phyloP scores from a whole-genome alignment of 441 rosid species.

The Viola pubescens region DNA sequence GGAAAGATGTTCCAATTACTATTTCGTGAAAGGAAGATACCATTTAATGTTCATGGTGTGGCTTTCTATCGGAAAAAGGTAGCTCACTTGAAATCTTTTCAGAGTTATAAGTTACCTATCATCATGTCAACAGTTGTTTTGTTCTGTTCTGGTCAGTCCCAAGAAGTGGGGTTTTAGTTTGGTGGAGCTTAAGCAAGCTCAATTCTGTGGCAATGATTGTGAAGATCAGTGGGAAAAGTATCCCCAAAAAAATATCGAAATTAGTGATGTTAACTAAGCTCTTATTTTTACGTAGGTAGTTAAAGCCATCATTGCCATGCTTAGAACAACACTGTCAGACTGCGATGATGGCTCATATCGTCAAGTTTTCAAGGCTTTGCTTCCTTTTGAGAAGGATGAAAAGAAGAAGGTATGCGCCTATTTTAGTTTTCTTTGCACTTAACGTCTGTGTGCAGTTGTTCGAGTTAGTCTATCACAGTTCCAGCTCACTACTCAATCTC shows the following conservation, averaged over 20 bases:
- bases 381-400: constrained; percentile 82
- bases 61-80: constrained; percentile 98
- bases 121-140: neutral
- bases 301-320: constrained; percentile 71
- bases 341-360: constrained; percentile 81
- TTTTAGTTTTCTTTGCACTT: constrained; percentile 7
- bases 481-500: neutral
- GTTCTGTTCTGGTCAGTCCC: neutral
- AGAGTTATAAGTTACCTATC: neutral
- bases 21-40: constrained; percentile 85
- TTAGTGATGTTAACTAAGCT: constrained; percentile 13
- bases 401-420: constrained; percentile 53
- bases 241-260: neutral
- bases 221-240: neutral
- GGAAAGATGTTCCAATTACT: constrained; percentile 78
- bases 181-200: neutral
- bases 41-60: constrained; percentile 88
- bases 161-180: neutral
- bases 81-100: neutral
- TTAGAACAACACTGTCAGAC: constrained; percentile 61
- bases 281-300: constrained; percentile 44
- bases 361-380: constrained; percentile 82
- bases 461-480: neutral
- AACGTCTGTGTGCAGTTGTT: constrained; percentile 7
- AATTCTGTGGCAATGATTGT: too few relatives aligned